Evolutionary conservation across 2,329 filamentous ascomycete genomes (phyloP).

Genomic region (Fusarium brevicatenulatum): DNA sequence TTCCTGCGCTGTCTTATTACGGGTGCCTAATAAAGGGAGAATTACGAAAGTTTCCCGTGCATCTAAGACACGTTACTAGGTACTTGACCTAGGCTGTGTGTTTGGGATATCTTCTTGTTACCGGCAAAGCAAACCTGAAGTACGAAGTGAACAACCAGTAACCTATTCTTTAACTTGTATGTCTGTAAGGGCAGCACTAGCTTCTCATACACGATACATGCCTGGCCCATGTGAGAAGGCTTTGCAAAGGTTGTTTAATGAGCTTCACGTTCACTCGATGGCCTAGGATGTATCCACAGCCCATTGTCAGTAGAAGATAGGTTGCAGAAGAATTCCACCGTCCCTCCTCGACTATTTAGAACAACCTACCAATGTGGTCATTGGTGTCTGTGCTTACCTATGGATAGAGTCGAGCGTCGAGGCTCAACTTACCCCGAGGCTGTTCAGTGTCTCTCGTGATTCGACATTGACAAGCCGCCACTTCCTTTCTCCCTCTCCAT

Average conservation of each 20-base stretch:
- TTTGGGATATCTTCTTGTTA: not conserved
- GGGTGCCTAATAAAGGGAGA: not conserved
- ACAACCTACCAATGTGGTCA: not conserved
- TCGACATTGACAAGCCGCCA: slow-evolving; percentile 17
- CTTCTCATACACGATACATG: not conserved
- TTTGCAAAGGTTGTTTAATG: not conserved
- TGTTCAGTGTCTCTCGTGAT: not conserved
- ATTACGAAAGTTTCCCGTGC: not conserved
- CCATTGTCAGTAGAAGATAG: not conserved
- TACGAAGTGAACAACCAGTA: not conserved
- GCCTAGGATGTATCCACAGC: not conserved
- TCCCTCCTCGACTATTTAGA: not conserved
- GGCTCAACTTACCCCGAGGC: not conserved
- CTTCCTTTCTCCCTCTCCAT: not conserved
- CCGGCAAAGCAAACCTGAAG: not conserved
- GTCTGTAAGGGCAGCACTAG: not conserved
- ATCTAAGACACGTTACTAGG: not conserved
- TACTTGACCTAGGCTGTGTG: not conserved
- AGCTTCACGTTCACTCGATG: too few species aligned
- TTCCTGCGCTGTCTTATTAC: not conserved
- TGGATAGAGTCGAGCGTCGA: not conserved
- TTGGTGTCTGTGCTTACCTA: not conserved
- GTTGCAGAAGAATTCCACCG: not conserved
- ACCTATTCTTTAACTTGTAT: not conserved
- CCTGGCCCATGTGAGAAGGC: not conserved